phyloP scores from a whole-genome alignment of 495 filamentous ascomycete species.

The Penicillium subrubescens region DNA sequence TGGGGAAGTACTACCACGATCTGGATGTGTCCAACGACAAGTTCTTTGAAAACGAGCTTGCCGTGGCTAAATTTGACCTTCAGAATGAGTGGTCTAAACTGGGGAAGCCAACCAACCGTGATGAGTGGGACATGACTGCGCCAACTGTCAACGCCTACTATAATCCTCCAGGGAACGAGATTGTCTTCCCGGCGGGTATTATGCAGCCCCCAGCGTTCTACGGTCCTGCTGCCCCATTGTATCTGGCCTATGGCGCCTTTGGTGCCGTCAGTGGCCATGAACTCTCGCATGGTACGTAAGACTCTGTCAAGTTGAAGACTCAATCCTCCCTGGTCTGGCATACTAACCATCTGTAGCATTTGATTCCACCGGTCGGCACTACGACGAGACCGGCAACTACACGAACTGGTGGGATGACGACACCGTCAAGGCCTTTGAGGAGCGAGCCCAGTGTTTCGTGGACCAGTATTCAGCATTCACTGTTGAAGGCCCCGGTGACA shows the following conservation, averaged over 20 bases:
- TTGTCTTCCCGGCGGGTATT: constrained; percentile 73
- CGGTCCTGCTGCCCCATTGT: constrained; percentile 60
- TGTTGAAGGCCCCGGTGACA: constrained; percentile 53
- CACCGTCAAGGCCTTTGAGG: constrained; percentile 63
- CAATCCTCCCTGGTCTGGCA: background rate
- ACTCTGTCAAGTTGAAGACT: background rate
- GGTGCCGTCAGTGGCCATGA: constrained; percentile 74
- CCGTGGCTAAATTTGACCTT: constrained; percentile 49
- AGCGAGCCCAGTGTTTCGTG: constrained; percentile 69
- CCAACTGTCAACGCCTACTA: constrained; percentile 68
- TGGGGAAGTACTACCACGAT: constrained; percentile 59
- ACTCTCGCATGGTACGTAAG: constrained; percentile 60
- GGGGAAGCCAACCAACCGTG: constrained; percentile 61
- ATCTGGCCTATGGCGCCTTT: constrained; percentile 71
- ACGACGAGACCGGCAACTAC: constrained; percentile 66
- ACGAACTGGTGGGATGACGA: constrained; percentile 71
- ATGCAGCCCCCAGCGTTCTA: constrained; percentile 72
- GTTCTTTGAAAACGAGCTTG: constrained; percentile 64
- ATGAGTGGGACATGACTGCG: constrained; percentile 65
- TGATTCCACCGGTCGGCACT: constrained; percentile 68
- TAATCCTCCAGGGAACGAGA: constrained; percentile 64
- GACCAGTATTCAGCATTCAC: constrained; percentile 68
- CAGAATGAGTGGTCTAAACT: constrained; percentile 57
- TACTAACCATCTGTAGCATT: constrained; percentile 51
- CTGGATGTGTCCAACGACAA: constrained; percentile 53